Evolutionary conservation across 1,139 yeast genomes (phyloP).

Genomic region (Nakaseomyces uthaithaninus): DNA sequence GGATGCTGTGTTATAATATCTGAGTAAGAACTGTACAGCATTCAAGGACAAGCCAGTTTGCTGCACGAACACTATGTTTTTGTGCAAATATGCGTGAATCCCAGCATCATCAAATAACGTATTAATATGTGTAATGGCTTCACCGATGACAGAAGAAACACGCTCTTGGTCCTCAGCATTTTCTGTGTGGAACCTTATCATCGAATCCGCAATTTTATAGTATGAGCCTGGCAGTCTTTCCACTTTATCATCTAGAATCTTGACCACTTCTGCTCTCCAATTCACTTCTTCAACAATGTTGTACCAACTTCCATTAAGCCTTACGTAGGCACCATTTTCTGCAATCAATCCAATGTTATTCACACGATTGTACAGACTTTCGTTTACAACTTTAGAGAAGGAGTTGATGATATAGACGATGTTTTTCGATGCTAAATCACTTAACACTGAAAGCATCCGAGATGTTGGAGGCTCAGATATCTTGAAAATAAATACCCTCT

Average conservation of each 20-base stretch:
- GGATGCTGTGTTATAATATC: slow-evolving; percentile 21
- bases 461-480: slow-evolving; percentile 42
- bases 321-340: slow-evolving; percentile 71
- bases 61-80: slow-evolving; percentile 60
- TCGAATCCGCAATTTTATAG: slow-evolving; percentile 62
- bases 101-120: slow-evolving; percentile 55
- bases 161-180: slow-evolving; percentile 58
- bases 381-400: slow-evolving; percentile 52
- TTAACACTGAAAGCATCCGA: slow-evolving; percentile 41
- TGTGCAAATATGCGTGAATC: slow-evolving; percentile 66
- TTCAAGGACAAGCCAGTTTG: slow-evolving; percentile 42
- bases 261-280: slow-evolving; percentile 49
- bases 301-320: slow-evolving; percentile 48
- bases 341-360: slow-evolving; percentile 73
- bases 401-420: slow-evolving; percentile 63
- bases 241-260: slow-evolving; percentile 52
- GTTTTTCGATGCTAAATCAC: slow-evolving; percentile 45
- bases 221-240: slow-evolving; percentile 74
- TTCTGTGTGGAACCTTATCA: slow-evolving; percentile 64
- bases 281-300: slow-evolving; percentile 47
- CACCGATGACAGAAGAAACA: slow-evolving; percentile 62
- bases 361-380: slow-evolving; percentile 56
- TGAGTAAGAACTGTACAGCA: slow-evolving; percentile 40
- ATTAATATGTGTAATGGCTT: slow-evolving; percentile 71
- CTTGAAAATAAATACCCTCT: slow-evolving; percentile 46